phyloP scores from a whole-genome alignment of 352 stramenopile species.

The Pythium aristosporum region DNA sequence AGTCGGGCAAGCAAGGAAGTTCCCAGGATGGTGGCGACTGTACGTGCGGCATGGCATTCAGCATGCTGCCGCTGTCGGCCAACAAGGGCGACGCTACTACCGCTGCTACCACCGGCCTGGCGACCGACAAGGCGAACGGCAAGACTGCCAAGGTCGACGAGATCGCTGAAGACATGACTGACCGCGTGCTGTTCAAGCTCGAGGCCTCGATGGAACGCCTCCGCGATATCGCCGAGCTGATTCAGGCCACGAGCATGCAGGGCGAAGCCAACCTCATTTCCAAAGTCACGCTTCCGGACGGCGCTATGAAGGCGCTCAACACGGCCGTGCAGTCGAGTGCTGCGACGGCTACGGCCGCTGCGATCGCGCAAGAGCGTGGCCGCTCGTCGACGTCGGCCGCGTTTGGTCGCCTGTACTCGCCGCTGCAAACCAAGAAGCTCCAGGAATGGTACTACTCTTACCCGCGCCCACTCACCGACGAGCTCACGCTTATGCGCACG shows the following conservation, averaged over 20 bases:
- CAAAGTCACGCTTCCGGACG: conserved; percentile 65
- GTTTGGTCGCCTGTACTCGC: conserved; percentile 55
- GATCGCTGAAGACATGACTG: conserved; percentile 73
- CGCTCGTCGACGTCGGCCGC: conserved; percentile 39
- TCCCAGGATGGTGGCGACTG: conserved; percentile 37
- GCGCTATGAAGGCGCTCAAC: conserved; percentile 57
- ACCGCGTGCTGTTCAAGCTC: conserved; percentile 74
- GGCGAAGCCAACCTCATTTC: conserved; percentile 75
- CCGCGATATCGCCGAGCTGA: conserved; percentile 71
- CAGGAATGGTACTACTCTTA: conserved; percentile 87
- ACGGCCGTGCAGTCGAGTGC: conserved; percentile 62
- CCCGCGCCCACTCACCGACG: conserved; percentile 68
- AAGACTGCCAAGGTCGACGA: conserved; percentile 42
- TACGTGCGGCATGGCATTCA: conserved; percentile 55
- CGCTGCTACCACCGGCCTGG: not conserved
- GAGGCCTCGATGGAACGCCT: conserved; percentile 70
- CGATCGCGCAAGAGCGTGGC: conserved; percentile 72
- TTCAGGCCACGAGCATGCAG: conserved; percentile 85
- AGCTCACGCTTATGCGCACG: conserved; percentile 82
- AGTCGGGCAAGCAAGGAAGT: conserved; percentile 30
- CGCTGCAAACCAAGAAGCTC: conserved; percentile 73
- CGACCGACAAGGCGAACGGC: not conserved
- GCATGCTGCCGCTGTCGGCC: conserved; percentile 48
- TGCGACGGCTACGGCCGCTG: conserved; percentile 56
- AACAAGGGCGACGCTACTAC: conserved; percentile 20